Conservation (phyloP, 805 yeast species). For the Kodamaea jinghongensis region DNA sequence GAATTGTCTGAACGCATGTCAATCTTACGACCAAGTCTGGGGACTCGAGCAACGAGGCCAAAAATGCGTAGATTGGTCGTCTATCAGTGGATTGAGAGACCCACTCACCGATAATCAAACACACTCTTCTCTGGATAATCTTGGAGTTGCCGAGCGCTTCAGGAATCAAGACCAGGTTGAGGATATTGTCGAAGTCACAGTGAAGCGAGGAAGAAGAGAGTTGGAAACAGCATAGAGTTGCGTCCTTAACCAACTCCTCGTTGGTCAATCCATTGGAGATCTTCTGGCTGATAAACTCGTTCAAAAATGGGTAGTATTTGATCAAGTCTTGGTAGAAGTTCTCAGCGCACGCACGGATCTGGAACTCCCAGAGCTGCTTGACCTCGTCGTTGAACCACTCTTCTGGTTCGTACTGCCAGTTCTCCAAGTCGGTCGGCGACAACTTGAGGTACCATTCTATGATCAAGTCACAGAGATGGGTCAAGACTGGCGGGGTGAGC, state of each 20-base stretch:
- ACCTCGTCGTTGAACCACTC: conserved; percentile 88
- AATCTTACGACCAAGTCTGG: conserved; percentile 81
- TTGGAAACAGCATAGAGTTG: conserved; percentile 81
- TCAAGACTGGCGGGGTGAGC: conserved; percentile 56
- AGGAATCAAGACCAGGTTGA: conserved; percentile 64
- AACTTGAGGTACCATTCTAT: conserved; percentile 73
- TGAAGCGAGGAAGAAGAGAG: conserved; percentile 65
- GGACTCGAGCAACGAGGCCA: conserved; percentile 22
- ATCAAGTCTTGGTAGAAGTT: conserved; percentile 76
- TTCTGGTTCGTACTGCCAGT: conserved; percentile 86
- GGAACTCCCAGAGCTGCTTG: conserved; percentile 71
- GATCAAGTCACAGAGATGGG: conserved; percentile 60
- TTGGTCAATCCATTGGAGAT: conserved; percentile 46
- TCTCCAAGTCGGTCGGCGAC: conserved; percentile 71
- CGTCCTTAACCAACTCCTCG: conserved; percentile 69
- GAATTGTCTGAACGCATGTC: conserved; percentile 68
- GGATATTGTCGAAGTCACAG: conserved; percentile 65
- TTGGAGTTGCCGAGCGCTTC: conserved; percentile 53
- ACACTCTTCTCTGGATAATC: conserved; percentile 72
- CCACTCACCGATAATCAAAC: conserved; percentile 82
- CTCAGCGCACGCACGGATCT: conserved; percentile 83
- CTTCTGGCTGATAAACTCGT: conserved; percentile 56
- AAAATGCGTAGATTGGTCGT: conserved; percentile 42
- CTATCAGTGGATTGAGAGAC: conserved; percentile 51
- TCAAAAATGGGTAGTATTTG: conserved; percentile 55